A percentile compares a stretch with the other conserved stretches of the same genome.
Conservation (phyloP, 345 rosid species). For the Eucalyptus microcorys region DNA sequence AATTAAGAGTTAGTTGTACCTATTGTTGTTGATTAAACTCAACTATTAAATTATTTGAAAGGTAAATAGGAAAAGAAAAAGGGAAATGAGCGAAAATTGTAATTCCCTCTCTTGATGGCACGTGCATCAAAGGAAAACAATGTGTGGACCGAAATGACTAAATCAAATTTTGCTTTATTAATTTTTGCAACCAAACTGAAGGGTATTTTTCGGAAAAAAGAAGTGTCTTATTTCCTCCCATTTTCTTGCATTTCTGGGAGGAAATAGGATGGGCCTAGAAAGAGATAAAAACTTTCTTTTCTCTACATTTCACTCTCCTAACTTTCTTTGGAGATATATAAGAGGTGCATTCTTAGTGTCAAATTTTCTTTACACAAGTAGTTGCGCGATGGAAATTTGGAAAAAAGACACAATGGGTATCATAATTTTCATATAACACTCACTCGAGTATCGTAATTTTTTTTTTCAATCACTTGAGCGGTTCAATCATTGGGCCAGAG, state of each 20-base stretch:
- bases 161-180: background rate
- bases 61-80: no score
- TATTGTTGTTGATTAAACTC: no score
- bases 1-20: no score
- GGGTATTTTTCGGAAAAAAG: background rate
- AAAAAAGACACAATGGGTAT: no score
- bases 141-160: background rate
- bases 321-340: no score
- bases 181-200: background rate
- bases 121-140: background rate
- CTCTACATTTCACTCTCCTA: background rate
- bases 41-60: no score
- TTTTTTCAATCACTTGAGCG: no score
- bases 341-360: no score
- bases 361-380: background rate
- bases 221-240: background rate
- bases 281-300: background rate
- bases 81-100: background rate
- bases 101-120: background rate
- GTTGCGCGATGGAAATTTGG: fast-evolving
- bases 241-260: background rate
- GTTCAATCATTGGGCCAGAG: background rate
- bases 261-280: background rate
- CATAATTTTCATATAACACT: fast-evolving
- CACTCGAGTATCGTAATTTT: background rate